A percentile compares a stretch with the other conserved stretches of the same genome.
phyloP scores from a whole-genome alignment of 208 protist species.

The Sergeia podlipaevii region DNA sequence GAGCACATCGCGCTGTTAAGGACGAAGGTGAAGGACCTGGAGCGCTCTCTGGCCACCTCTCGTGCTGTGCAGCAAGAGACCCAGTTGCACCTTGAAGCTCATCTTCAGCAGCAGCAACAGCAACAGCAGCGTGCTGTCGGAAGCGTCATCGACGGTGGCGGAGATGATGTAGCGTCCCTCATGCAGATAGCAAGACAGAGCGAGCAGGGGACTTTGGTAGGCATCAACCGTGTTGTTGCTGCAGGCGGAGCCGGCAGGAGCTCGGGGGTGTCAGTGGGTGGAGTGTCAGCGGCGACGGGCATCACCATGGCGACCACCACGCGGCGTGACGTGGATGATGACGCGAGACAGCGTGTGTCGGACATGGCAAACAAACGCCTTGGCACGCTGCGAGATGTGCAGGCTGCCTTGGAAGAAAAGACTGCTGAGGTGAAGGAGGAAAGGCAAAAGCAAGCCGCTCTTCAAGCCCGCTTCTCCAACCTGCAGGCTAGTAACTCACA shows the following conservation, averaged over 20 bases:
- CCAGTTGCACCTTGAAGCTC: too few relatives aligned
- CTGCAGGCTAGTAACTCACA: slow-evolving; percentile 58
- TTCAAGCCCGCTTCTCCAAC: slow-evolving; percentile 47
- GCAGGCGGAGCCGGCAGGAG: not conserved
- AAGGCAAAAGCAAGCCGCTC: slow-evolving; percentile 24
- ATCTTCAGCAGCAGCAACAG: too few relatives aligned
- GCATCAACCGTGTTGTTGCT: slow-evolving; percentile 1
- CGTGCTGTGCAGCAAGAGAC: too few relatives aligned
- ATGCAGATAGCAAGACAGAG: slow-evolving; percentile 2
- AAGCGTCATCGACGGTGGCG: not conserved
- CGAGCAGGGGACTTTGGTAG: too few relatives aligned
- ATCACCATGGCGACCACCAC: not conserved
- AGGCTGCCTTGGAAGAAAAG: slow-evolving; percentile 20
- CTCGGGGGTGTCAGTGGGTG: not conserved
- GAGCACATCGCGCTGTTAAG: slow-evolving; percentile 72
- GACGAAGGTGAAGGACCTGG: slow-evolving; percentile 57
- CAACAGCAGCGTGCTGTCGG: too few relatives aligned
- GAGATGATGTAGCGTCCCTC: slow-evolving; percentile 1
- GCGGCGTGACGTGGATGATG: slow-evolving; percentile 48
- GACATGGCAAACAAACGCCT: slow-evolving; percentile 37
- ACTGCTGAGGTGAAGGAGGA: slow-evolving; percentile 29
- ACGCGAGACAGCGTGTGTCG: slow-evolving; percentile 39
- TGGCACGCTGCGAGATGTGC: slow-evolving; percentile 33
- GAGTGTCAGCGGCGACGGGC: not conserved
- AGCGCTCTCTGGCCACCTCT: slow-evolving; percentile 20